These are phyloP conservation scores for Colletotrichum paranaense DNA, from an alignment of 2,329 filamentous ascomycete species.

Conservation along the genomic window DNA sequence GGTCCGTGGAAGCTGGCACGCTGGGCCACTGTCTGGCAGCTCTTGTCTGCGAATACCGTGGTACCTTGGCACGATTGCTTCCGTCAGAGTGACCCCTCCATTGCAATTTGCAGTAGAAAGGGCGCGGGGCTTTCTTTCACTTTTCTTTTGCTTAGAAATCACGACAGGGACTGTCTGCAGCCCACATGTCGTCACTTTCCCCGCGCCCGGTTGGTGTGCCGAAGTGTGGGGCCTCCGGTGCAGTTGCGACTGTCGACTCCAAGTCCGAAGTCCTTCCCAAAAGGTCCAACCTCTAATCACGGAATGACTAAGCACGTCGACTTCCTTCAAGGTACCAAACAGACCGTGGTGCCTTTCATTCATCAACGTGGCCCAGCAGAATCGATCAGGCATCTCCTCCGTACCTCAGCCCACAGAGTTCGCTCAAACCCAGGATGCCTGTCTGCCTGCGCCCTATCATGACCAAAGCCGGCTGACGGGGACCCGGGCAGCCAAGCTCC, in stretches of 20 bases:
- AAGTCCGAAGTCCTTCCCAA: not conserved
- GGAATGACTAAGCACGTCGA: not conserved
- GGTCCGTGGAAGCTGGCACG: not conserved
- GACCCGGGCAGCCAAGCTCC: not conserved
- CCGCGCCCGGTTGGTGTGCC: not conserved
- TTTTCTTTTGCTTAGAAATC: constrained; percentile 32
- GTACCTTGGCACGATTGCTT: constrained; percentile 4
- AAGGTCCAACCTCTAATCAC: not conserved
- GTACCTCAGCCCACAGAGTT: no score
- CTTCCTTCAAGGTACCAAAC: not conserved
- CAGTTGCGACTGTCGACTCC: not conserved
- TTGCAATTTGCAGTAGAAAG: not conserved
- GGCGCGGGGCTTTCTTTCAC: not conserved
- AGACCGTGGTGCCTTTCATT: not conserved
- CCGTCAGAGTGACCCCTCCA: constrained; percentile 28
- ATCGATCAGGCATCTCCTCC: not conserved
- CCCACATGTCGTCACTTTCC: constrained; percentile 8
- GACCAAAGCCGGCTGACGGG: no score
- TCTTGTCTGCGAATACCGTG: constrained; percentile 1
- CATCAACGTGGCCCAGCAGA: not conserved
- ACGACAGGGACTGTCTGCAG: not conserved
- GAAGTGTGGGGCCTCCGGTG: not conserved
- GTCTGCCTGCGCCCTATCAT: no score
- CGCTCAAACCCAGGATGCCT: not conserved
- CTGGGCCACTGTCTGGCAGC: not conserved